Base-by-base conservation (phyloP, 108 stramenopile species). In the Licmophora abbreviata region DNA sequence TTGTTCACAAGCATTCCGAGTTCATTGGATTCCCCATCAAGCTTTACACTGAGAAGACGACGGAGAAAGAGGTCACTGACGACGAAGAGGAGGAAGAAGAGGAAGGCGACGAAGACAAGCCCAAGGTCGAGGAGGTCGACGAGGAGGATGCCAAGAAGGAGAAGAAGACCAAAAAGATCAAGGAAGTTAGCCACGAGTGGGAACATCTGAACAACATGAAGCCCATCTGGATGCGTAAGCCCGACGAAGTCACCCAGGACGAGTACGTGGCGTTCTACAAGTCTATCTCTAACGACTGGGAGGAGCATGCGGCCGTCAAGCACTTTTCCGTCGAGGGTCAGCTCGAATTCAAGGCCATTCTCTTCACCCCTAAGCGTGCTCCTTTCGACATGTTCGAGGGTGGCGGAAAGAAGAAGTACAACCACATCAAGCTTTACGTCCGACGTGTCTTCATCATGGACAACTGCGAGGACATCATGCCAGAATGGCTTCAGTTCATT, bases 361-460 rank as follows among this genome's bases (percentile, higher is more conserved):
- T 99, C 31, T 99, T 97, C 76, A 86, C 91, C 53, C 99, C 99
- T 60, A 98, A 97, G 86, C 94, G 97, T 61, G 99, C 99, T 48
- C 99, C 99, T 24, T 99, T 99, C 61, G 99, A 99, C 75, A 98
- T 98, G 97, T 99, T 99, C 63, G 99, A 99, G 73, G 95, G 95
- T 29, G 96, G 95, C 30, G 69, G 69, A 64, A 98, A 97, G 93
- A 99, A 98, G 88, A 99, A 99, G 94, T 77, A 64, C 81, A 99
- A 99, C 85, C 88, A 97, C 82, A 99, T 99, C 93, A 99, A 99
- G 96, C 73, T 99, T 23, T 99, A 99, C 72, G 99, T 99, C 61
- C 93, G 99, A 56, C 85, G 99, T 51, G 99, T 99, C 48, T 99
- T 99, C 80, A 99, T 99, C 92, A 99, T 99, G 97, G 99, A 99